Evolutionary conservation across 495 filamentous ascomycete genomes (phyloP), one percentile per base, ranked within the genome.

Genomic region (Aspergillus indologenus): DNA sequence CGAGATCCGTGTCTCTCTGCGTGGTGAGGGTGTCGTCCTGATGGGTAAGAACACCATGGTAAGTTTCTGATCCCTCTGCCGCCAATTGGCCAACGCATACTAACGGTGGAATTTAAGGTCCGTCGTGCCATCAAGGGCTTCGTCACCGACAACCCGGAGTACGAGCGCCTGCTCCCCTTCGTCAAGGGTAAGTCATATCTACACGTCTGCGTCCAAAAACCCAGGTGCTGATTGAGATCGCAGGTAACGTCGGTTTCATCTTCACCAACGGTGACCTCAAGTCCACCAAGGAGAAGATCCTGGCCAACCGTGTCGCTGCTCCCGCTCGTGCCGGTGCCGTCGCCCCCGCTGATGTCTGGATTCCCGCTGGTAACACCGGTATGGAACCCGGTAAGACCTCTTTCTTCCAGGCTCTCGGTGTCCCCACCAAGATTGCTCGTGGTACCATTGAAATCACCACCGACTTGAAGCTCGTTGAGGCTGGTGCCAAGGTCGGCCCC

Each of bases 31-130:
- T 78, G 87, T 96, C 66, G 91, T 98, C 63, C 84, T 98, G 77
- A 99, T 99, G 94, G 94, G 94, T 71, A 99, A 99, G 87, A 99
- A 99, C 84, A 98, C 93, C 74, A 98, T 98, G 93, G 92, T 91
- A 75, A 51, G 81, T 61, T 24, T 20, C 21, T 7, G 43, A 18
- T 46, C 9, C 9, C 21, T 11, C 18, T 42, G 17, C 15, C 17
- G 42, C 44, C n/a, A 7, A 11, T 24, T 31, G 7, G 26, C 5
- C 23, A 48, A 6, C 29, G 43, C 57, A 65, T 64, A 68, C 66
- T 48, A 18, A 34, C 20, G 11, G 15, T 22, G 42, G 54, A 47
- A 18, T 57, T 64, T 57, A 54, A 91, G 89, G 89, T 97, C 66
- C 92, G 94, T 73, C 92, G 94, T 83, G 95, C 94, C 63, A 84